phyloP scores from a whole-genome alignment of 805 yeast genomes.

The Gaillardinia entomophila region DNA sequence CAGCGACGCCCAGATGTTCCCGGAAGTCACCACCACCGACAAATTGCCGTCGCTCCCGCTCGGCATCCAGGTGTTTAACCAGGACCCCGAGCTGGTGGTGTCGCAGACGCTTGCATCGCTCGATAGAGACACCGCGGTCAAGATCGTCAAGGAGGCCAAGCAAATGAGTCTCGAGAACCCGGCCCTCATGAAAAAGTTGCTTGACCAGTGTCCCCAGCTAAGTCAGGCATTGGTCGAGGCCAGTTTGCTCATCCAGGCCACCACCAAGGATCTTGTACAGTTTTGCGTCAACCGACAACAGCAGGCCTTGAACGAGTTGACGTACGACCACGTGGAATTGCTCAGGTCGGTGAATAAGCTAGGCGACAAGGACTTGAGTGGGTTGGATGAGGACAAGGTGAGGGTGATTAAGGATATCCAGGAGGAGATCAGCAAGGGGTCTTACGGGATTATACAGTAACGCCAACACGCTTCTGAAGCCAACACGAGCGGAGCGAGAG shows the following conservation, averaged over 20 bases:
- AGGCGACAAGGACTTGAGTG: slow-evolving; percentile 22
- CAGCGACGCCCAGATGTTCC: slow-evolving; percentile 32
- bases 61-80: slow-evolving; percentile 35
- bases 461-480: too few species aligned
- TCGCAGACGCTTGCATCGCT: slow-evolving; percentile 15
- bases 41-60: slow-evolving; percentile 35
- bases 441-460: too few species aligned
- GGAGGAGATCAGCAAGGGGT: slow-evolving; percentile 15
- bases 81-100: slow-evolving; percentile 28
- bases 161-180: slow-evolving; percentile 54
- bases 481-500: too few species aligned
- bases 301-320: slow-evolving; percentile 22
- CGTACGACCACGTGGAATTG: slow-evolving; percentile 27
- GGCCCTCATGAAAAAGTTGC: slow-evolving; percentile 49
- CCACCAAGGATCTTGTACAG: slow-evolving; percentile 31
- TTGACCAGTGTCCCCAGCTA: slow-evolving; percentile 73
- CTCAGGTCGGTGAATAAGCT: slow-evolving; percentile 23
- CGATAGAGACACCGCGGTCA: slow-evolving; percentile 17
- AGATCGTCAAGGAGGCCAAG: slow-evolving; percentile 46
- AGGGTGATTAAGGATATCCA: slow-evolving; percentile 10
- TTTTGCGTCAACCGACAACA: slow-evolving; percentile 29
- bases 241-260: slow-evolving; percentile 31
- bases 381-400: slow-evolving; percentile 17
- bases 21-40: slow-evolving; percentile 15
- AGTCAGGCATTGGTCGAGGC: slow-evolving; percentile 78